These are phyloP conservation scores for Monilinia vaccinii-corymbosi DNA, from an alignment of 2,329 filamentous ascomycete species.

Conservation along the genomic window DNA sequence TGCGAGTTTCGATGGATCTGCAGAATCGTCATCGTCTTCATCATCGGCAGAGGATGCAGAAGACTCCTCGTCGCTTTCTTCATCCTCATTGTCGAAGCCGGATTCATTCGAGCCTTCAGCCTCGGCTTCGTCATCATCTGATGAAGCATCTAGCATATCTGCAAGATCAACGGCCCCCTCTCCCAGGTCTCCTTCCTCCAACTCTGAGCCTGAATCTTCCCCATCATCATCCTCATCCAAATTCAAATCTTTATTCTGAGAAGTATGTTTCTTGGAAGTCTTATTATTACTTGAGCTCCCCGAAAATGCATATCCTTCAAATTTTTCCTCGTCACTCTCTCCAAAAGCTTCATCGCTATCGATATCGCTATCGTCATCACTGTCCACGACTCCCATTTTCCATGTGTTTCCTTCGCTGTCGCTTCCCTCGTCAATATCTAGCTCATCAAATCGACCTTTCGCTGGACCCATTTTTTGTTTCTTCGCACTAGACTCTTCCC, in stretches of 20 bases:
- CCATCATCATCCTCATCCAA: conserved; percentile 40
- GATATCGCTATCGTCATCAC: conserved; percentile 58
- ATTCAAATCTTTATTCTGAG: conserved; percentile 35
- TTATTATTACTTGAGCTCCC: conserved; percentile 40
- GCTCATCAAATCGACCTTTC: conserved; percentile 31
- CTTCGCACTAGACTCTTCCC: conserved; percentile 32
- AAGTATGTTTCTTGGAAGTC: conserved; percentile 40
- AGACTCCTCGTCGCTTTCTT: conserved; percentile 47
- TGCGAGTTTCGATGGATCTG: conserved; percentile 44
- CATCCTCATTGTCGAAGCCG: conserved; percentile 37
- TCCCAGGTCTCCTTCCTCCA: conserved; percentile 61
- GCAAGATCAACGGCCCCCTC: conserved; percentile 31
- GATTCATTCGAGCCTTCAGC: conserved; percentile 30
- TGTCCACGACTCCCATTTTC: conserved; percentile 55
- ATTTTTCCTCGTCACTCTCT: conserved; percentile 60
- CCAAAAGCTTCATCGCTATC: conserved; percentile 67
- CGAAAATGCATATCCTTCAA: conserved; percentile 58
- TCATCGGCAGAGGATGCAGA: conserved; percentile 40
- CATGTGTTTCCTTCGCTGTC: conserved; percentile 63
- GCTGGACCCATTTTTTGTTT: conserved; percentile 24
- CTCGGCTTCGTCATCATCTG: conserved; percentile 53
- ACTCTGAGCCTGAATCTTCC: conserved; percentile 35
- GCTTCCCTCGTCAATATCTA: conserved; percentile 49
- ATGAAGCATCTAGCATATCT: conserved; percentile 32
- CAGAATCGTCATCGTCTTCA: conserved; percentile 31